Percentiles rank a stretch among this genome's conserved stretches.
Conservation (phyloP, 768 basidiomycete species). For the Leccinum subgranulosum region DNA sequence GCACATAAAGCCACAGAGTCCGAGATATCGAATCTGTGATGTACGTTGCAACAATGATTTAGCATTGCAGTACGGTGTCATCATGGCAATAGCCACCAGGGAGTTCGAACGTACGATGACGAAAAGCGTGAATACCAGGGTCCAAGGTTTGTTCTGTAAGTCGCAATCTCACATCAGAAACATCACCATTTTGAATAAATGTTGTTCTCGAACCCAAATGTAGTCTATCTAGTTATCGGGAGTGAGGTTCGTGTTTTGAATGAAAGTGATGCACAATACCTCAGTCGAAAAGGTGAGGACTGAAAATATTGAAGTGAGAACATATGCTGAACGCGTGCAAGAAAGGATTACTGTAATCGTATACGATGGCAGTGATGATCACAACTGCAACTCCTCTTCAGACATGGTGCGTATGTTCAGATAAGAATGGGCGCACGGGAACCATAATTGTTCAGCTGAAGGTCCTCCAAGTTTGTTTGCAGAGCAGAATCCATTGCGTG, state of each 20-base stretch:
- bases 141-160: not conserved
- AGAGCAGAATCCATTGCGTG: not conserved
- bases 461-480: not conserved
- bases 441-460: not conserved
- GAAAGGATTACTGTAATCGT: not conserved
- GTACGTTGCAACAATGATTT: not conserved
- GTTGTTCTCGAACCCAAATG: not conserved
- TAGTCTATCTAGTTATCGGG: not conserved
- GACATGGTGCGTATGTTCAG: not conserved
- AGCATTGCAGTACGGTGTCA: not conserved
- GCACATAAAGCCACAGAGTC: not conserved
- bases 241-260: too few species aligned
- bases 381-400: not conserved
- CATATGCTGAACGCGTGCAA: not conserved
- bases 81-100: not conserved
- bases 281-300: not conserved
- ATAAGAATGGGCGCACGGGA: not conserved
- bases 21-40: not conserved
- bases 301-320: not conserved
- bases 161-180: not conserved
- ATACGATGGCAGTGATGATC: not conserved
- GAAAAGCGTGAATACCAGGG: not conserved
- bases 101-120: not conserved
- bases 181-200: not conserved
- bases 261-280: not conserved